Evolutionary conservation across 257 asterid genomes (phyloP).

Genomic region (Agastache rugosa): DNA sequence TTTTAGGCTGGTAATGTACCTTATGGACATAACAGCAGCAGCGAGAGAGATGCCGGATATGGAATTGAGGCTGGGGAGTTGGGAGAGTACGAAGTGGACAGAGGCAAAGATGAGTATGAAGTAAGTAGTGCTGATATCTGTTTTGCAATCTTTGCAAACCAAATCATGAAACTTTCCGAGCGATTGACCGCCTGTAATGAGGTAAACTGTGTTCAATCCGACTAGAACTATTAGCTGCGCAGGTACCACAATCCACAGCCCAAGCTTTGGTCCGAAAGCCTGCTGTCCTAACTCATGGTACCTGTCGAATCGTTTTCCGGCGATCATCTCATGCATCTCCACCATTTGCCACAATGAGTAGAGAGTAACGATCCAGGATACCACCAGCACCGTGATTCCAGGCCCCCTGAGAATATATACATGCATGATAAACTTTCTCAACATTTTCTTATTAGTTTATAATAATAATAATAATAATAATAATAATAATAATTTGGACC

Average conservation of each 20-base stretch:
- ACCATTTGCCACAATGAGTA: slow-evolving; percentile 22
- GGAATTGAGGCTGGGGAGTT: slow-evolving; percentile 25
- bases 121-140: not conserved
- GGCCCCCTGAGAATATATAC: not conserved
- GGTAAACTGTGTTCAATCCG: slow-evolving; percentile 53
- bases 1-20: no score
- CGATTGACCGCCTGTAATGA: slow-evolving; percentile 15
- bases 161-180: slow-evolving; percentile 18
- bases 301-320: slow-evolving; percentile 28
- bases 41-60: slow-evolving; percentile 31
- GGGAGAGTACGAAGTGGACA: slow-evolving; percentile 32
- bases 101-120: slow-evolving; percentile 25
- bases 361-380: not conserved
- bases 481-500: no score
- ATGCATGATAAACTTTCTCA: no score
- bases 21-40: slow-evolving; percentile 32
- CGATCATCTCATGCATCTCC: slow-evolving; percentile 8
- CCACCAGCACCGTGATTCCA: not conserved
- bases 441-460: no score
- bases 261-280: slow-evolving; percentile 55
- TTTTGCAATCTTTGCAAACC: slow-evolving; percentile 5
- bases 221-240: slow-evolving; percentile 45
- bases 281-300: slow-evolving; percentile 58
- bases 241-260: slow-evolving; percentile 55
- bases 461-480: no score